Conservation (phyloP, 1,139 yeast species). For the Magnusiomyces ingens region DNA sequence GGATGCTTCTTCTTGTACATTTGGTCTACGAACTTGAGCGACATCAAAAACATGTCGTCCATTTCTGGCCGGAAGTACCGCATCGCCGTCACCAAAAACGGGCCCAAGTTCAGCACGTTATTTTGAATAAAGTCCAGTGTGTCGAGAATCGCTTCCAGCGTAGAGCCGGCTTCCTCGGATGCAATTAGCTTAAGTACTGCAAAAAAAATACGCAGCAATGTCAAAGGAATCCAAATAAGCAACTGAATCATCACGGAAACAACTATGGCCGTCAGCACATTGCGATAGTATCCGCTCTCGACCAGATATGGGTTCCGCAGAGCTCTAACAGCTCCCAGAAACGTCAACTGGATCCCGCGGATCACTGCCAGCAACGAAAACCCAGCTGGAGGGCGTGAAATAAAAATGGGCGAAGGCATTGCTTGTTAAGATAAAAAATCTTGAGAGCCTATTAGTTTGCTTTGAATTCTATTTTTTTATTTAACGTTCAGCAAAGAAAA, state of each 20-base stretch:
- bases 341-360: constrained; percentile 50
- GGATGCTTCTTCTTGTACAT: constrained; percentile 37
- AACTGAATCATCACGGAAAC: constrained; percentile 38
- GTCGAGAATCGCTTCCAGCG: constrained; percentile 21
- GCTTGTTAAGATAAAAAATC: not conserved
- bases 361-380: constrained; percentile 43
- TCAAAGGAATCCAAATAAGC: constrained; percentile 35
- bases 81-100: constrained; percentile 38
- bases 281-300: constrained; percentile 32
- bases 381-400: constrained; percentile 45
- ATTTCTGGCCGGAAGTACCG: constrained; percentile 36
- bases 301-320: constrained; percentile 41
- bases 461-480: not conserved
- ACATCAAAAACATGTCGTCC: constrained; percentile 27
- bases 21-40: constrained; percentile 38
- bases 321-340: constrained; percentile 45
- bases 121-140: constrained; percentile 34
- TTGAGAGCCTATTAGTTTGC: not conserved
- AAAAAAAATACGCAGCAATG: constrained; percentile 20
- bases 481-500: not conserved
- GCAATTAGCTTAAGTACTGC: constrained; percentile 14
- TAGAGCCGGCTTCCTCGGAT: not conserved
- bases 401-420: constrained; percentile 47
- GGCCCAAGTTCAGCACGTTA: constrained; percentile 40
- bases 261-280: constrained; percentile 34